Evolutionary conservation across 192 early-diverging fungal species (phyloP).

Genomic region (Dispira parvispora): DNA sequence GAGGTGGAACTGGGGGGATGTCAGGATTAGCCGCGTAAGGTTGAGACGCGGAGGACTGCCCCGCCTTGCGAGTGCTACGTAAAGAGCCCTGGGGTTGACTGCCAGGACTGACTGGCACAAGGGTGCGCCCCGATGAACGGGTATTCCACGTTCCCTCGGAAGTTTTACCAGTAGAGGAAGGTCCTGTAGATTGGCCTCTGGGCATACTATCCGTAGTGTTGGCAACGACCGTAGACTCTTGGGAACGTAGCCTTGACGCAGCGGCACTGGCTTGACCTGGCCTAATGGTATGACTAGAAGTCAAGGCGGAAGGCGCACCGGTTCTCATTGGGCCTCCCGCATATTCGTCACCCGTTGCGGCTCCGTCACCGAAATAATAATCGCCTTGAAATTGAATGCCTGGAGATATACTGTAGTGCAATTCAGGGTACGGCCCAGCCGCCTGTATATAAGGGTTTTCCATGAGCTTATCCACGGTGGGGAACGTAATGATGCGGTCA

Average conservation of each 20-base stretch:
- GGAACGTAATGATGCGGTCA: slow-evolving; percentile 55
- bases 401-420: slow-evolving; percentile 7
- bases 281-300: too few relatives aligned
- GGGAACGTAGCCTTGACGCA: too few relatives aligned
- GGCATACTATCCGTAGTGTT: too few relatives aligned
- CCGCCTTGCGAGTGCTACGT: not conserved
- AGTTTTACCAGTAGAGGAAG: too few relatives aligned
- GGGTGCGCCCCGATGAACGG: too few relatives aligned
- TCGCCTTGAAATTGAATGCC: slow-evolving; percentile 11
- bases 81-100: not conserved
- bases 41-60: not conserved
- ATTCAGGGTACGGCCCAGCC: slow-evolving; percentile 21
- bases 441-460: slow-evolving; percentile 29
- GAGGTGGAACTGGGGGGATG: slow-evolving; percentile 16
- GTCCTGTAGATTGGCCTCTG: too few relatives aligned
- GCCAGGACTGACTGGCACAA: too few relatives aligned
- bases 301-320: too few relatives aligned
- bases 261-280: too few relatives aligned
- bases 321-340: too few relatives aligned
- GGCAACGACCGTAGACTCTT: too few relatives aligned
- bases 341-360: not conserved
- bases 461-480: slow-evolving; percentile 15
- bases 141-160: too few relatives aligned
- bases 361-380: slow-evolving; percentile 11
- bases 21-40: not conserved